Evolutionary conservation across 768 basidiomycete genomes (phyloP).

Genomic region (Russula compacta): DNA sequence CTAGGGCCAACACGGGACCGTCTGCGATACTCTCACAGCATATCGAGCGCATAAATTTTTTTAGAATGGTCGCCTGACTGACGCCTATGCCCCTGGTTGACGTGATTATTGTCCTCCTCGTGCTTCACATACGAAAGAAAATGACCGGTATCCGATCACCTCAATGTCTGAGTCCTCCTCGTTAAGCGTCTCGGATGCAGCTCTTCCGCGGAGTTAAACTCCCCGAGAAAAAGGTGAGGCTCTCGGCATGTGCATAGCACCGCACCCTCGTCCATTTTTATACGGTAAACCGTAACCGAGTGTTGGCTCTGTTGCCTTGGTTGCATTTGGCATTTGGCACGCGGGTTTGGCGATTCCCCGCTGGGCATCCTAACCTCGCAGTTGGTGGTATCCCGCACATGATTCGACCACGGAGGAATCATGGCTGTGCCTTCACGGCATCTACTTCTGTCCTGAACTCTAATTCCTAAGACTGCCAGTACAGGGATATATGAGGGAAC

Average conservation of each 20-base stretch:
- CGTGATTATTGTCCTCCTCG: slow-evolving; percentile 4
- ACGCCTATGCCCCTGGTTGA: not conserved
- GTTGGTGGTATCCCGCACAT: not conserved
- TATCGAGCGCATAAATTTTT: not conserved
- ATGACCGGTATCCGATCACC: slow-evolving; percentile 6
- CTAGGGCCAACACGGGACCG: not conserved
- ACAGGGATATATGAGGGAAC: not conserved
- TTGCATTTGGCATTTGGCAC: slow-evolving; percentile 3
- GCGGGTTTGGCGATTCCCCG: not conserved
- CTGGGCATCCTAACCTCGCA: not conserved
- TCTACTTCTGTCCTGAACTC: slow-evolving; percentile 2
- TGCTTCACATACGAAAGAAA: not conserved
- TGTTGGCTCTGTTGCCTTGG: not conserved
- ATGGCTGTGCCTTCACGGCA: not conserved
- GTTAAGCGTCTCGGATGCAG: not conserved
- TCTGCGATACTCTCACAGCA: not conserved
- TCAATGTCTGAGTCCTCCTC: not conserved
- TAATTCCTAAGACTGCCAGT: not conserved
- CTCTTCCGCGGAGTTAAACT: slow-evolving; percentile 10
- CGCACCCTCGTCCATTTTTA: not conserved
- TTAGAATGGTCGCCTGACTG: not conserved
- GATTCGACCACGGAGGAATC: not conserved
- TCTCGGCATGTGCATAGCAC: not conserved
- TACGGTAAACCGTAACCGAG: not conserved
- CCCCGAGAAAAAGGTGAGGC: not conserved